phyloP scores from a whole-genome alignment of 768 basidiomycete species.

The Trametes punicea region DNA sequence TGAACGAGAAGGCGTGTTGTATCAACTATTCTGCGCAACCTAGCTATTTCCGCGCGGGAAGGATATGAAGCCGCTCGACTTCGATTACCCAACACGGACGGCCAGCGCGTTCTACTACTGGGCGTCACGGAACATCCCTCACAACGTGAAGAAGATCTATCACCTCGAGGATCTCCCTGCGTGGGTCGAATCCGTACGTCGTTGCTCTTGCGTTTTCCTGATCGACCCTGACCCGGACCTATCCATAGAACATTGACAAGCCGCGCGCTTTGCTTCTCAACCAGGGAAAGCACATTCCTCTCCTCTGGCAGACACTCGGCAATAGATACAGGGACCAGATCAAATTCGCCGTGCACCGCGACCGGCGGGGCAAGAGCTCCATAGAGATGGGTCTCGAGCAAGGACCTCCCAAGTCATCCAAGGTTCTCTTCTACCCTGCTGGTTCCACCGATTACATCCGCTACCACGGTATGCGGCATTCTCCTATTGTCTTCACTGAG shows the following conservation, averaged over 20 bases:
- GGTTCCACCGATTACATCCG: conserved; percentile 53
- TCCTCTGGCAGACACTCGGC: conserved; percentile 77
- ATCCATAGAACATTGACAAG: conserved; percentile 36
- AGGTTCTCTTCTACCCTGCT: conserved; percentile 68
- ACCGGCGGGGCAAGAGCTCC: conserved; percentile 60
- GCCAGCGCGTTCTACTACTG: conserved; percentile 72
- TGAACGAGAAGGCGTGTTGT: background rate
- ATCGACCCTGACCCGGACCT: background rate
- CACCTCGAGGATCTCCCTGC: conserved; percentile 51
- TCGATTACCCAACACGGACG: conserved; percentile 67
- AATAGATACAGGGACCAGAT: conserved; percentile 68
- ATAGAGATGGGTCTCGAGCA: conserved; percentile 56
- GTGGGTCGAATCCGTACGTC: conserved; percentile 71
- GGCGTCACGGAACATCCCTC: conserved; percentile 71
- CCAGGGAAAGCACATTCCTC: conserved; percentile 70
- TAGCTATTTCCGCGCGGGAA: conserved; percentile 79
- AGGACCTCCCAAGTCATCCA: conserved; percentile 49
- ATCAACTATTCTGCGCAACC: background rate
- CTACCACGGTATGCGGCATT: conserved; percentile 57
- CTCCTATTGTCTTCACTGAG: background rate
- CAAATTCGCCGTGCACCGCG: conserved; percentile 59
- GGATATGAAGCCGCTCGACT: conserved; percentile 57
- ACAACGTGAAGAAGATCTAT: conserved; percentile 59
- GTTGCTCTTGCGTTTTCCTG: background rate
- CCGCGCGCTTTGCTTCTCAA: conserved; percentile 67